phyloP scores from a whole-genome alignment of 345 rosid genomes.

The Pugionium dolabratum region DNA sequence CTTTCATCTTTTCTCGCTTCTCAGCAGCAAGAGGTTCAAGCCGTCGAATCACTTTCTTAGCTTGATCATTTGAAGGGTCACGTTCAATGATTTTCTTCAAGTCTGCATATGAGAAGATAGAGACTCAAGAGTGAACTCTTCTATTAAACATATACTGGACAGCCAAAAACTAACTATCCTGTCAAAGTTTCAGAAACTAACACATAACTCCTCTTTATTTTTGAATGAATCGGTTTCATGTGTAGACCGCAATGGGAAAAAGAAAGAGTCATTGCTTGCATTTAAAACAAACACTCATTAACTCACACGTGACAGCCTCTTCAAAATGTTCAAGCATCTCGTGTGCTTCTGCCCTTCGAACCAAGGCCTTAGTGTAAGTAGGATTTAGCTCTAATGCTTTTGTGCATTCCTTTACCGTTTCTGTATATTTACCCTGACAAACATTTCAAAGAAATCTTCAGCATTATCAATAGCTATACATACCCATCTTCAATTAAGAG shows the following conservation, averaged over 20 bases:
- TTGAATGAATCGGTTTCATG: not conserved
- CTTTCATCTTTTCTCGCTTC: slow-evolving; percentile 95
- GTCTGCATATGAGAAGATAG: slow-evolving; percentile 48
- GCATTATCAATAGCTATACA: not conserved
- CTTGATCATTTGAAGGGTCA: slow-evolving; percentile 79
- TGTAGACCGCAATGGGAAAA: not conserved
- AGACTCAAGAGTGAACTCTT: slow-evolving; percentile 9
- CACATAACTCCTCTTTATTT: not conserved
- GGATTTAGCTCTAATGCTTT: slow-evolving; percentile 82
- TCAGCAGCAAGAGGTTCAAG: slow-evolving; percentile 90
- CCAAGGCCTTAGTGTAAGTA: slow-evolving; percentile 66
- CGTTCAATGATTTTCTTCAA: slow-evolving; percentile 78
- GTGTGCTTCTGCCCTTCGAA: slow-evolving; percentile 83
- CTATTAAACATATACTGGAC: not conserved
- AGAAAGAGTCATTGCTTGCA: not conserved
- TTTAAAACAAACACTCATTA: not conserved
- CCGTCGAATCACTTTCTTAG: slow-evolving; percentile 59
- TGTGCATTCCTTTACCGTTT: slow-evolving; percentile 79
- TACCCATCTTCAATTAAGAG: not conserved
- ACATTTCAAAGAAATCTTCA: slow-evolving; percentile 18
- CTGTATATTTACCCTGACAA: slow-evolving; percentile 67
- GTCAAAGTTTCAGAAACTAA: slow-evolving; percentile 14
- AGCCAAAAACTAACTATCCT: slow-evolving; percentile 1
- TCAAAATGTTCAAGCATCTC: slow-evolving; percentile 90
- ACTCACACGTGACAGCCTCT: slow-evolving; percentile 80